Conservation (phyloP, 805 yeast genomes). For the Lachancea sp. region DNA sequence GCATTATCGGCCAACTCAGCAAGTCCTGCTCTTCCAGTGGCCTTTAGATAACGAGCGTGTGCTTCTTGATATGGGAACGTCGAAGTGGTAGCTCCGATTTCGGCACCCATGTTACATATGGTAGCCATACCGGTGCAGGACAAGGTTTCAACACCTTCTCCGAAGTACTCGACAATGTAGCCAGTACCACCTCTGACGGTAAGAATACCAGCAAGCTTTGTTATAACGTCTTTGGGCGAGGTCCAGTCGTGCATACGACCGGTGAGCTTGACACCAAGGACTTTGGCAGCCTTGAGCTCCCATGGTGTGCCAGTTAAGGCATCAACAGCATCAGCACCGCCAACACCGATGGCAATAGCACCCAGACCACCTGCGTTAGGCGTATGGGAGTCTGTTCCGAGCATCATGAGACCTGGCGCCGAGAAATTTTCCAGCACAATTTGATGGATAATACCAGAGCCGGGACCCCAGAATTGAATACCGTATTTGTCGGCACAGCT, state of each 20-base stretch:
- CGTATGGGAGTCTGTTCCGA: slow-evolving; percentile 98
- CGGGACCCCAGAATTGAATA: slow-evolving; percentile 98
- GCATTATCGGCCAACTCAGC: slow-evolving; percentile 73
- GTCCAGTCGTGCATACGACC: slow-evolving; percentile 91
- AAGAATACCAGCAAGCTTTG: slow-evolving; percentile 82
- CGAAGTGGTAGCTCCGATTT: slow-evolving; percentile 98
- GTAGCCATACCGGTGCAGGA: slow-evolving; percentile 99
- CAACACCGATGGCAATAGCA: slow-evolving; percentile 97
- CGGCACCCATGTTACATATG: slow-evolving; percentile 99
- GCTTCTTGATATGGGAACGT: slow-evolving; percentile 90
- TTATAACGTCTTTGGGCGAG: slow-evolving; percentile 94
- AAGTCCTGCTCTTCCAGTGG: slow-evolving; percentile 78
- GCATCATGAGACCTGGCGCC: slow-evolving; percentile 94
- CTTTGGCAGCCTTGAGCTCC: slow-evolving; percentile 97
- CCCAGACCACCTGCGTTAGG: slow-evolving; percentile 99
- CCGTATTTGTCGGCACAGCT: slow-evolving; percentile 92
- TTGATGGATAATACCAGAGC: slow-evolving; percentile 98
- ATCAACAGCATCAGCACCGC: slow-evolving; percentile 99
- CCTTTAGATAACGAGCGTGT: slow-evolving; percentile 68
- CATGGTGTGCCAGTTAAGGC: slow-evolving; percentile 96
- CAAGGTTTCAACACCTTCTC: slow-evolving; percentile 82
- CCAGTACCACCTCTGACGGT: slow-evolving; percentile 99
- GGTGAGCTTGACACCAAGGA: slow-evolving; percentile 87
- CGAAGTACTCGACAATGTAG: slow-evolving; percentile 90
- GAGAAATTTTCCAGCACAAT: slow-evolving; percentile 94